A percentile compares a stretch with the other conserved stretches of the same genome.
These are phyloP conservation scores for Lipomyces spencermartinsiae DNA, from an alignment of 805 yeast species.

Conservation along the genomic window DNA sequence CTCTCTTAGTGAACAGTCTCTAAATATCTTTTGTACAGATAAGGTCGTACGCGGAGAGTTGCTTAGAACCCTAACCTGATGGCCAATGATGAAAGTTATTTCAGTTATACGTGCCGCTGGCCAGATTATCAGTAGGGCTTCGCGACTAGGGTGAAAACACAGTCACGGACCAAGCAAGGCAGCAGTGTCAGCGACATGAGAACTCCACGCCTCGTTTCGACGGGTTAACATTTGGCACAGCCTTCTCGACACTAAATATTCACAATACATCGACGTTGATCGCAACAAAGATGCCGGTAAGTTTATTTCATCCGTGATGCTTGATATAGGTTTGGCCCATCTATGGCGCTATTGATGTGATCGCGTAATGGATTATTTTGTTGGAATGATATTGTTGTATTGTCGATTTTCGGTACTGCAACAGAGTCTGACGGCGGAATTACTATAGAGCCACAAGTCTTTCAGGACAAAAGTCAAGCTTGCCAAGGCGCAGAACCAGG, in stretches of 20 bases:
- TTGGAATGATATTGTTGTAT: not conserved
- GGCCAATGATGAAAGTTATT: no score
- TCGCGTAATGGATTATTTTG: not conserved
- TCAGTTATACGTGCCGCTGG: no score
- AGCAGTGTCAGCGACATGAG: no score
- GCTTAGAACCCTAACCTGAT: no score
- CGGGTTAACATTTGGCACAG: not conserved
- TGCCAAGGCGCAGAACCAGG: slow-evolving; percentile 98
- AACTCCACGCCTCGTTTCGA: not conserved
- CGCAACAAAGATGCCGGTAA: slow-evolving; percentile 2
- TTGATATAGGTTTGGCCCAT: not conserved
- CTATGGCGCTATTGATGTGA: not conserved
- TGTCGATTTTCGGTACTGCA: not conserved
- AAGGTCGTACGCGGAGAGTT: no score
- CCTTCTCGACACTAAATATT: not conserved
- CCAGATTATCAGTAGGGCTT: no score
- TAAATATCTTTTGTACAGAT: no score
- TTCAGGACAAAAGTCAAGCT: slow-evolving; percentile 97
- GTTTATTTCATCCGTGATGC: not conserved
- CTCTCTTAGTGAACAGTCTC: no score
- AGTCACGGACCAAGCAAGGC: not conserved
- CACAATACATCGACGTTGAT: not conserved
- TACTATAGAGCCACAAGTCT: slow-evolving; percentile 70
- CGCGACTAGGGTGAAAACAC: not conserved
- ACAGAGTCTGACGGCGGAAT: not conserved